Base-by-base conservation (phyloP, 306 rosid genomes). In the Prunus mira region DNA sequence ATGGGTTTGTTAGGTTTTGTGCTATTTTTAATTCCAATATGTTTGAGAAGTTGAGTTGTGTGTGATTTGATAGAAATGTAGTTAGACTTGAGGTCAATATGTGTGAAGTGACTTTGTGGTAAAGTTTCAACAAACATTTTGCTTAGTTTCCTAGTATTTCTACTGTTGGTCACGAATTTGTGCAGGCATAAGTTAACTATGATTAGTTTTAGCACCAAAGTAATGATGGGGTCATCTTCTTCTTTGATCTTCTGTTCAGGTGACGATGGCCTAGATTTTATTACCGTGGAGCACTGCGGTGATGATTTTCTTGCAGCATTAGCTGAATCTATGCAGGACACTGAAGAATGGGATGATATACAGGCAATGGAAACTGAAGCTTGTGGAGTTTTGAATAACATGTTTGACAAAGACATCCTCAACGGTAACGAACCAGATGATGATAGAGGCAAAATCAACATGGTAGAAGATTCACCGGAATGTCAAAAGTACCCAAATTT, bases 321-420 rank as follows among this genome's bases (percentile, higher is more conserved):
- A 51, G 96, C 96, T 38, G 96, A 95, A 58, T 86, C 91, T 0
- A 74, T 84, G 73, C 90, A 79, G 69, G 88, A 84, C 75, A 80
- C 82, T 15, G 98, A 92, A 82, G 98, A 95, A 55, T 95, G 98
- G 97, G 98, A 92, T 73, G 96, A 94, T 86, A 57, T 87, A 56
- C 89, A 80, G 81, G 94, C 86, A 74, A 82, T 92, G 77, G 98
- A 91, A 72, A 76, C 91, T 8, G 95, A 91, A 81, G 95, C 97
- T 67, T 85, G 89, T 81, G 95, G 89, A 76, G 74, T 78, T 65
- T 75, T 91, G 81, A 75, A 82, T 75, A 76, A 70, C 67, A 68
- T 91, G 56, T 78, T 91, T 57, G 89, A 82, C 12, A 62, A 76
- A 24, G 72, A 71, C 57, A 79, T 75, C 66, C 52, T 41, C 55